Conservation (phyloP, 768 basidiomycete genomes). For the Ephemerocybe angulata region DNA sequence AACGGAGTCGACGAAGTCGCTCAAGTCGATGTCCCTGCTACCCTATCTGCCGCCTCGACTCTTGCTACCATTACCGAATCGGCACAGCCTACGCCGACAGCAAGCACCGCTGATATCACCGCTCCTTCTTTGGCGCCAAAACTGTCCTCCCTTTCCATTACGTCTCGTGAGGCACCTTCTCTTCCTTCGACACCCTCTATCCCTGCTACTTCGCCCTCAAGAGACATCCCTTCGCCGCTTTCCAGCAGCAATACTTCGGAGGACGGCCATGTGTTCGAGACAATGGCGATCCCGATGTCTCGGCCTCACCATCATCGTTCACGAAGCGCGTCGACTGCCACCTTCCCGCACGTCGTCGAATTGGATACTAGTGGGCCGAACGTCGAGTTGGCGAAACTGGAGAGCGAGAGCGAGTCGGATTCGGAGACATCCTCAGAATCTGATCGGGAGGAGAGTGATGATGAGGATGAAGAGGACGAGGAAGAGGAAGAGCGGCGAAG, state of each 20-base stretch:
- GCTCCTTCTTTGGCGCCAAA: not conserved
- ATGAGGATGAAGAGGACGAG: constrained; percentile 27
- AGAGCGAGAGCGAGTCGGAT: constrained; percentile 16
- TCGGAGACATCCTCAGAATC: constrained; percentile 18
- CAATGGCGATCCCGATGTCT: constrained; percentile 34
- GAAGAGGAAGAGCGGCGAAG: constrained; percentile 26
- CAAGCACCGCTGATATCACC: not conserved
- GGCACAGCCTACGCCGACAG: not conserved
- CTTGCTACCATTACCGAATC: constrained; percentile 6
- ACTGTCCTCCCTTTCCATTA: not conserved
- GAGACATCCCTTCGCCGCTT: not conserved
- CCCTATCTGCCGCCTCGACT: not conserved
- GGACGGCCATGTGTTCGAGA: constrained; percentile 30
- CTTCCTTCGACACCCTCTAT: constrained; percentile 7
- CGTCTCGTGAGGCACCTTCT: not conserved
- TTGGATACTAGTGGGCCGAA: constrained; percentile 46
- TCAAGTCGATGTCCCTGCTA: not conserved
- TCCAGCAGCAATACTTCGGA: constrained; percentile 4
- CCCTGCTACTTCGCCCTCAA: not conserved
- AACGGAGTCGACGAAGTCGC: not conserved
- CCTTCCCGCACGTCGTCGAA: not conserved
- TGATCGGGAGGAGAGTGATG: constrained; percentile 20
- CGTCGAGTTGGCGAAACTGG: constrained; percentile 9
- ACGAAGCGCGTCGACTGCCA: constrained; percentile 1
- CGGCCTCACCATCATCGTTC: constrained; percentile 10